Percentiles rank a stretch among this genome's conserved stretches.
phyloP scores from a whole-genome alignment of 345 rosid genomes.

The Lepidium sativum region DNA sequence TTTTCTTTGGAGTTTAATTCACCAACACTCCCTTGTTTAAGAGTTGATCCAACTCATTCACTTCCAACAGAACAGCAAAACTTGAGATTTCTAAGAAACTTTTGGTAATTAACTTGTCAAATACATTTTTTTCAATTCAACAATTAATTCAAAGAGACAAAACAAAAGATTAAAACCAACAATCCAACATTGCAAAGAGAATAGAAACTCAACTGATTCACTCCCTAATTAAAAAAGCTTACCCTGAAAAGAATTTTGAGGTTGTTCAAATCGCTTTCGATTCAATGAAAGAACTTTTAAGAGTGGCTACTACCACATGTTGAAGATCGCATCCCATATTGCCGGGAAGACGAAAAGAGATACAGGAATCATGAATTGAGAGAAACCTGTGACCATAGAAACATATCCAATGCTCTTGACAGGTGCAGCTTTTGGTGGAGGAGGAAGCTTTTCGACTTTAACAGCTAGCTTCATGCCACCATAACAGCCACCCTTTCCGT shows the following conservation, averaged over 20 bases:
- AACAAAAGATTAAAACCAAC: slow-evolving; percentile 11
- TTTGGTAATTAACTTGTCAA: not conserved
- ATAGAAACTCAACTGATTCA: slow-evolving; percentile 1
- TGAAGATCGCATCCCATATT: slow-evolving; percentile 14
- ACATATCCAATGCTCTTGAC: slow-evolving; percentile 24
- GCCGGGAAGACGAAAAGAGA: slow-evolving; percentile 5
- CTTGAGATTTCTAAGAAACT: not conserved
- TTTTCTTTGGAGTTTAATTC: no score
- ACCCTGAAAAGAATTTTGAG: slow-evolving; percentile 15
- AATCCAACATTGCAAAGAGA: slow-evolving; percentile 12
- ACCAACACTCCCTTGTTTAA: no score
- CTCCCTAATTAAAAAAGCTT: not conserved
- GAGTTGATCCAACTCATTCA: no score
- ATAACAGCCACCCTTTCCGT: slow-evolving; percentile 84
- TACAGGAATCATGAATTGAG: slow-evolving; percentile 10
- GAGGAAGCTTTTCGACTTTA: slow-evolving; percentile 68
- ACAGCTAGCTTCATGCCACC: slow-evolving; percentile 77
- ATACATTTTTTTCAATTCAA: not conserved
- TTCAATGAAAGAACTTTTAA: not conserved
- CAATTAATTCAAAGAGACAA: slow-evolving; percentile 3
- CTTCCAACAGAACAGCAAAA: not conserved
- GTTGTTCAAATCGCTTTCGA: not conserved
- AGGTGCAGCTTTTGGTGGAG: slow-evolving; percentile 62
- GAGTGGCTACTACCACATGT: slow-evolving; percentile 3
- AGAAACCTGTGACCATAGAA: not conserved